Evolutionary conservation across 371 early-diverging fungal species (phyloP).

Genomic region (Coemansia sp.): DNA sequence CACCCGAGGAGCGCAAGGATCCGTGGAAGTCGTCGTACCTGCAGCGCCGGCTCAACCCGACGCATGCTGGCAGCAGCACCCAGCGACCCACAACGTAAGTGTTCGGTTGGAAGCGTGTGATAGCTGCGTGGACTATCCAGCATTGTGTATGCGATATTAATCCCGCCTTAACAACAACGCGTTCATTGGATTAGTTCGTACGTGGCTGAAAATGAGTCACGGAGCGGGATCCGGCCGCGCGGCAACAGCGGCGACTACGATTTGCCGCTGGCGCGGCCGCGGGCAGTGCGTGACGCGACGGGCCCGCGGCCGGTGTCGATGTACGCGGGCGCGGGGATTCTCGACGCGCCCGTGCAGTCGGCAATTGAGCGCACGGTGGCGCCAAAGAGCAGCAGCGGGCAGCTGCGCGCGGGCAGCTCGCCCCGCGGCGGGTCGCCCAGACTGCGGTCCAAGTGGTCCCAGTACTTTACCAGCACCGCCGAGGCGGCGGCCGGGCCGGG

Average conservation of each 20-base stretch:
- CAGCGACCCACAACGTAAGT: constrained; percentile 27
- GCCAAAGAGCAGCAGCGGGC: constrained; percentile 16
- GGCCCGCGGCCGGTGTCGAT: constrained; percentile 28
- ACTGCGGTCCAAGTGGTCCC: constrained; percentile 39
- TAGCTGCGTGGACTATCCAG: too few species aligned
- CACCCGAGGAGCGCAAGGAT: constrained; percentile 37
- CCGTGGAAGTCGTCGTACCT: constrained; percentile 53
- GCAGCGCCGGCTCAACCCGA: constrained; percentile 32
- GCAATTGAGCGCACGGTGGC: constrained; percentile 34
- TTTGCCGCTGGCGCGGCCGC: constrained; percentile 5
- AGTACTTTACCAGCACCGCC: constrained; percentile 45
- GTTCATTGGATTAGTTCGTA: background rate
- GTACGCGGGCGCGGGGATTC: constrained; percentile 11
- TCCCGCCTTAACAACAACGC: too few species aligned
- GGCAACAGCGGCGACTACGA: background rate
- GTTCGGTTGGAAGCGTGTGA: background rate
- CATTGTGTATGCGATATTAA: too few species aligned
- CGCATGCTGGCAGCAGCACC: constrained; percentile 5
- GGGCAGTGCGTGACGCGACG: constrained; percentile 14
- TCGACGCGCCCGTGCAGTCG: constrained; percentile 30
- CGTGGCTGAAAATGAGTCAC: background rate
- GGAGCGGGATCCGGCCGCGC: background rate
- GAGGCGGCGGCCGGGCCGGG: background rate
- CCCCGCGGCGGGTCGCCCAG: constrained; percentile 8
- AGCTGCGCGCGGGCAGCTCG: background rate